Base-by-base conservation (phyloP, 306 rosid species). In the Dryas drummondii region DNA sequence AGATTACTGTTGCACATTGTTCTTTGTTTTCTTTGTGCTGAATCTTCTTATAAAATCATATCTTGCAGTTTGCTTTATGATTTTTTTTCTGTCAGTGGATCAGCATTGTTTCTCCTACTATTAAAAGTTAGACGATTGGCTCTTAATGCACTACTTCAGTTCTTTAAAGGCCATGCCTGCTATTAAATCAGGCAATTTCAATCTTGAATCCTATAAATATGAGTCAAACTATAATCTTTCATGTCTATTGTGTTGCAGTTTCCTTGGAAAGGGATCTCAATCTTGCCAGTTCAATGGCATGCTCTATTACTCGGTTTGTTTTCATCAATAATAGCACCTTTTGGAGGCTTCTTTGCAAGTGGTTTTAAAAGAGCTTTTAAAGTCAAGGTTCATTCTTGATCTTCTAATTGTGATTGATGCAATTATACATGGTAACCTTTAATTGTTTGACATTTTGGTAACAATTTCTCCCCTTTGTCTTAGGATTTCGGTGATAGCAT, bases 281-380 rank as follows among this genome's bases (percentile, higher is more conserved):
- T 96, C 74, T 78, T 96, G 75, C 98, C 91, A 51, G 88, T 96
- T 80, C 98, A 96, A 66, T 90, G 96, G 93, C 99, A 96, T 81
- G 97, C 97, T 69, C 72, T 92, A 71, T 90, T 85, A 77, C 79
- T 92, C 72, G 99, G 99, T 56, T 88, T 92, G 83, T 96, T 96
- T 89, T 91, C 99, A 73, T 92, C 97, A 56, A 88, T 96, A 67
- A 92, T 96, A 69, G 99, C 99, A 75, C 99, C 99, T 73, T 96
- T 96, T 74, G 99, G 99, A 67, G 99, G 99, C 77, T 96, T 96
- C 96, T 92, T 96, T 85, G 99, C 99, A 3, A 96, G 99, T 83
- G 99, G 99, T 50, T 96, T 96, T 76, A 96, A 96, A 85, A 89
- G 99, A 84, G 99, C 99, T 80, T 96, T 96, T 70, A 92, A 96